Percentiles rank a stretch among this genome's conserved stretches.
These are phyloP conservation scores for Pelargonium myrrhifolium DNA, from an alignment of 441 rosid species.

Conservation along the genomic window DNA sequence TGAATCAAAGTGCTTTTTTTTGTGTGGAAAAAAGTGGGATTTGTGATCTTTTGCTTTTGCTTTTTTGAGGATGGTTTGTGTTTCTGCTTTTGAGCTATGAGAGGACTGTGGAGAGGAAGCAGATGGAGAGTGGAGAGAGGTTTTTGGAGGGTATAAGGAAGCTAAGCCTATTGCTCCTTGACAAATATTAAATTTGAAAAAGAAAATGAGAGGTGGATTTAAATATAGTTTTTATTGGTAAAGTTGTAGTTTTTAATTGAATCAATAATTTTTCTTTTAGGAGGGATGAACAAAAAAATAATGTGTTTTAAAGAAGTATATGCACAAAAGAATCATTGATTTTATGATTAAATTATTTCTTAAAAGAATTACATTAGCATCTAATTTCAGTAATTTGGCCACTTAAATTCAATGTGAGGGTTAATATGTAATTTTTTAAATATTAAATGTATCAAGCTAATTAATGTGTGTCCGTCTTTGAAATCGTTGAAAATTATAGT, in stretches of 20 bases:
- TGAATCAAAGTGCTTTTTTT: conserved; percentile 10
- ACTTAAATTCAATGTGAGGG: no score
- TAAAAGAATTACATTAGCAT: background rate
- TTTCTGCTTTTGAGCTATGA: conserved; percentile 3
- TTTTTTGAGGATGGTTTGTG: conserved; percentile 6
- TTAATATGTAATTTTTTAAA: no score
- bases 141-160: conserved; percentile 5
- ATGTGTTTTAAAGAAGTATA: background rate
- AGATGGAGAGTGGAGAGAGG: background rate
- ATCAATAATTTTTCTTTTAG: background rate
- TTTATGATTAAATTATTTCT: background rate
- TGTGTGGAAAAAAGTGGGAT: background rate
- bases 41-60: conserved; percentile 3
- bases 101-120: background rate
- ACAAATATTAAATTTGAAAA: no score
- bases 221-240: background rate
- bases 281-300: no score
- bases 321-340: background rate
- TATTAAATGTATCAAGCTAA: no score
- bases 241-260: background rate
- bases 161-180: background rate
- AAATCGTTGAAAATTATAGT: no score
- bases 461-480: no score
- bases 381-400: no score
- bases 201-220: background rate